Base-by-base conservation (phyloP, 2,329 filamentous ascomycete genomes). In the Acarospora socialis region DNA sequence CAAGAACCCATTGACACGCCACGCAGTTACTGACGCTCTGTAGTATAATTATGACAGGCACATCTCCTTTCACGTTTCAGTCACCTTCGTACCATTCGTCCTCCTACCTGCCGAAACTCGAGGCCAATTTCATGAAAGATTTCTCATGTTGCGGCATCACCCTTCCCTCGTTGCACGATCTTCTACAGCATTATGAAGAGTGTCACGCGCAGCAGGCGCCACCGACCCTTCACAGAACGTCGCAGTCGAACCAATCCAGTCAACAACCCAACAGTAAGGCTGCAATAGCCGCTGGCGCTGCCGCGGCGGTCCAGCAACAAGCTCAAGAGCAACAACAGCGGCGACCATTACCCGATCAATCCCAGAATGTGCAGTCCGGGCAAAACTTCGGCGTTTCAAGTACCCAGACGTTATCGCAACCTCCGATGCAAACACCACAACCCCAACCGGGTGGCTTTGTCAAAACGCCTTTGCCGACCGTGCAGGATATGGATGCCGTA, bases 1-100 rank as follows among this genome's bases (percentile, higher is more conserved):
- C 37, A 50, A 45, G 34, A 6, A 24, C n/a, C 17, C 26, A 21
- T 16, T n/a, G 22, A 23, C 8, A n/a, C 4, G 10, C 17, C 13
- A 9, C 18, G n/a, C 8, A 9, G 22, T 23, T 35, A 28, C 30
- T 37, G 30, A 40, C 40, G 29, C 28, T 45, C 43, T 46, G 45
- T 53, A 94, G 84, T 55, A 86, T 94, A 51, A 77, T 92, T 53
- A 94, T 94, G 81, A 75, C 82, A 38, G 86, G 90, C 48, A 94
- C 84, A 12, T 95, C 90, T n/a, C 90, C 90, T 7, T 92, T 87
- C 50, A 67, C 73, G 37, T 75, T 86, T 47, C 79, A 86, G 54
- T 92, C 86, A n/a, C 83, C 90, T 1, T 94, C 87, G 1, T 92
- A 83, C 48, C 87, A 95, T 56, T 95, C 87, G 1, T 92, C 86